Conservation (phyloP, 495 filamentous ascomycete species). For the Aspergillus heteromorphus region DNA sequence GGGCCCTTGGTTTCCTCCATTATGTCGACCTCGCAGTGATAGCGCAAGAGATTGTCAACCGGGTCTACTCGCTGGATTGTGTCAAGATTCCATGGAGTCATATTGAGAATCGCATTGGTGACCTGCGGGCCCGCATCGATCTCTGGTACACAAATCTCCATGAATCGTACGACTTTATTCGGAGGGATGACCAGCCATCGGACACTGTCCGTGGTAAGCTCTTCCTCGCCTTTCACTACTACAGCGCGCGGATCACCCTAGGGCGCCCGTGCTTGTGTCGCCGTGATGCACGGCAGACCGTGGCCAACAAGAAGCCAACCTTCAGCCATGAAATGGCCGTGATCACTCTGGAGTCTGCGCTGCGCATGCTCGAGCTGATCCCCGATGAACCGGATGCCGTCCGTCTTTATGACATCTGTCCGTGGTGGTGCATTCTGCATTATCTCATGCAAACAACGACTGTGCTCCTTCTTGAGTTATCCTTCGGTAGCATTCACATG, state of each 20-base stretch:
- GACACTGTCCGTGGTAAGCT: conserved; percentile 38
- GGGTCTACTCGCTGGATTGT: conserved; percentile 54
- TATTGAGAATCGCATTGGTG: conserved; percentile 52
- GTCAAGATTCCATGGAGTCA: conserved; percentile 52
- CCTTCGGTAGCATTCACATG: conserved; percentile 51
- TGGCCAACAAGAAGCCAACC: conserved; percentile 18
- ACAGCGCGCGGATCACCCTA: conserved; percentile 54
- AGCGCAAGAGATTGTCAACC: conserved; percentile 48
- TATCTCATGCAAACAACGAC: conserved; percentile 59
- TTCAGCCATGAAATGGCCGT: conserved; percentile 55
- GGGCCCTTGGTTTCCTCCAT: conserved; percentile 45
- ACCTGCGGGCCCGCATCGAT: conserved; percentile 46
- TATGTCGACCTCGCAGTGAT: conserved; percentile 48
- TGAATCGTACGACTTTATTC: conserved; percentile 43
- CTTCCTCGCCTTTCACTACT: conserved; percentile 53
- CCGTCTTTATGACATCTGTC: conserved; percentile 49
- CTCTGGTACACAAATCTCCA: conserved; percentile 52
- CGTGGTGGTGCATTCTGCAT: conserved; percentile 65
- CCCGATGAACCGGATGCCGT: conserved; percentile 40
- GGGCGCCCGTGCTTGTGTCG: conserved; percentile 62
- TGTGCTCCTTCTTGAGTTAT: conserved; percentile 58
- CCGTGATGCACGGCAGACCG: conserved; percentile 43
- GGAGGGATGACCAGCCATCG: conserved; percentile 27
- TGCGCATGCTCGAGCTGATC: conserved; percentile 48
- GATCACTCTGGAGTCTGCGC: conserved; percentile 51